phyloP scores from a whole-genome alignment of 768 basidiomycete genomes.

The Mycena epipterygia region DNA sequence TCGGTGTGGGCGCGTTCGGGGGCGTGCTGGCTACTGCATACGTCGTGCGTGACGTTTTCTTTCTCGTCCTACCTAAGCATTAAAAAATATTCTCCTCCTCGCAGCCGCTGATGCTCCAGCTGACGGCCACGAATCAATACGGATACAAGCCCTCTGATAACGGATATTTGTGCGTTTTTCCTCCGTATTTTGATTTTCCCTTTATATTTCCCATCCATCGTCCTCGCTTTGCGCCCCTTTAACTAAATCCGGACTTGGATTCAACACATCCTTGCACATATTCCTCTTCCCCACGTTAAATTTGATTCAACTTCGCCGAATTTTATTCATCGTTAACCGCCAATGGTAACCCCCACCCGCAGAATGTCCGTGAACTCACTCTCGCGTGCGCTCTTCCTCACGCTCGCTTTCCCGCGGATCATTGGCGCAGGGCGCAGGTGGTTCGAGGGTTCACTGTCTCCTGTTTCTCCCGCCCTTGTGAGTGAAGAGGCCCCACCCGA shows the following conservation, averaged over 20 bases:
- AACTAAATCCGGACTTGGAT: too few relatives aligned
- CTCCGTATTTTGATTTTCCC: neutral
- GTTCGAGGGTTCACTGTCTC: neutral
- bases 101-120: constrained; percentile 35
- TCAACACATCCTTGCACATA: too few relatives aligned
- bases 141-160: constrained; percentile 28
- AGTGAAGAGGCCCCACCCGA: too few relatives aligned
- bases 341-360: neutral
- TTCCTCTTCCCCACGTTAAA: too few relatives aligned
- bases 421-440: constrained; percentile 17
- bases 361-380: constrained; percentile 32
- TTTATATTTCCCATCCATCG: too few relatives aligned
- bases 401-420: constrained; percentile 30
- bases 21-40: constrained; percentile 23
- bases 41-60: constrained; percentile 9
- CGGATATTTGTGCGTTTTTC: constrained; percentile 31
- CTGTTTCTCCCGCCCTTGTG: too few relatives aligned
- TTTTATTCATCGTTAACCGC: too few relatives aligned
- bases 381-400: constrained; percentile 34
- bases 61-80: neutral
- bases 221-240: too few relatives aligned
- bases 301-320: too few relatives aligned
- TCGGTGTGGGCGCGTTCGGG: constrained; percentile 29
- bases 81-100: too few relatives aligned
- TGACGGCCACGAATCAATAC: constrained; percentile 35